Evolutionary conservation across 169 alveolate species (phyloP).

Genomic region (Cyclospora cayetanensis): DNA sequence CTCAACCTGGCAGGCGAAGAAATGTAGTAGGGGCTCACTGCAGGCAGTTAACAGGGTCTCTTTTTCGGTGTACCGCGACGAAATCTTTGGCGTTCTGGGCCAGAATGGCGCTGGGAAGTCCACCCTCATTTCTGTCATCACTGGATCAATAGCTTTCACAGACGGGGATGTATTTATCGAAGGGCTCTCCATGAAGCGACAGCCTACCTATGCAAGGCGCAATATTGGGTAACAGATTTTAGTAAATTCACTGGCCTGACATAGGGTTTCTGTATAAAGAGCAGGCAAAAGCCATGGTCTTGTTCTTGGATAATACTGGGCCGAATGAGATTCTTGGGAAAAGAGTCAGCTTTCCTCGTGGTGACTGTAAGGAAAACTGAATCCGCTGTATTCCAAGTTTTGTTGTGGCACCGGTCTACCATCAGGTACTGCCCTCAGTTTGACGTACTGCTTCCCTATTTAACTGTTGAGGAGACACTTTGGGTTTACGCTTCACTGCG

Average conservation of each 20-base stretch:
- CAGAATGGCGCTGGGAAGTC: constrained; percentile 95
- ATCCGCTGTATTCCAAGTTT: not conserved
- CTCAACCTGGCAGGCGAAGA: constrained; percentile 22
- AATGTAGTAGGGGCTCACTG: constrained; percentile 13
- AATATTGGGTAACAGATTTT: constrained; percentile 22
- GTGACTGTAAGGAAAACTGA: no score
- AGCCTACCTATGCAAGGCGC: constrained; percentile 33
- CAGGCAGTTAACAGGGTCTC: constrained; percentile 61
- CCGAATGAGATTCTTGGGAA: no score
- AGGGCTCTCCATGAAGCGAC: constrained; percentile 17
- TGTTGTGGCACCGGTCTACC: not conserved
- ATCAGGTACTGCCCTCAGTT: constrained; percentile 59
- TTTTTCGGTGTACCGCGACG: constrained; percentile 76
- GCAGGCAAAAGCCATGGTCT: no score
- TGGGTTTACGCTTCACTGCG: constrained; percentile 59
- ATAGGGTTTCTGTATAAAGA: no score
- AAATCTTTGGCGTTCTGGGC: constrained; percentile 90
- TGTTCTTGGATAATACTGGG: no score
- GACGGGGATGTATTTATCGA: constrained; percentile 30
- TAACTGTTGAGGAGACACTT: constrained; percentile 55
- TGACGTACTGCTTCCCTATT: constrained; percentile 58
- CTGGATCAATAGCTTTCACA: constrained; percentile 17
- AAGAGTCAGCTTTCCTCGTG: no score
- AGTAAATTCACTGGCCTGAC: no score
- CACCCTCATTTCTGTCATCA: constrained; percentile 81